phyloP scores from a whole-genome alignment of 1,284 basidiomycete species.

The Cutaneotrichosporon arboriforme region DNA sequence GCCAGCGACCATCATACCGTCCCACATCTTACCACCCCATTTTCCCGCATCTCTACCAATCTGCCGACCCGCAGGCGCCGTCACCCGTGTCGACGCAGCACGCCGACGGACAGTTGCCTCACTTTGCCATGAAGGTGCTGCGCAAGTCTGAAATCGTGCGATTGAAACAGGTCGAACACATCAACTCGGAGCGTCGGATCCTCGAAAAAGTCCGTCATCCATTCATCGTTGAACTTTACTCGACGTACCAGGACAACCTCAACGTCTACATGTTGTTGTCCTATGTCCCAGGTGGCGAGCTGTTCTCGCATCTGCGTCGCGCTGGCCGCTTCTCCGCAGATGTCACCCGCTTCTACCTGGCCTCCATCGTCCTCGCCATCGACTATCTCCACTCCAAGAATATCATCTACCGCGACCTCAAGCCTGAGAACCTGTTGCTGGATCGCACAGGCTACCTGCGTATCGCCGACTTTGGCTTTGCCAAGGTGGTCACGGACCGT shows the following conservation, averaged over 20 bases:
- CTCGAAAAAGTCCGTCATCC: constrained; percentile 54
- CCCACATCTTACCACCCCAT: constrained; percentile 47
- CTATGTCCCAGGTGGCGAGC: constrained; percentile 53
- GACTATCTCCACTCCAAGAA: constrained; percentile 50
- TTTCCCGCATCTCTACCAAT: constrained; percentile 45
- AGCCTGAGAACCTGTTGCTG: constrained; percentile 53
- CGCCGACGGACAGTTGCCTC: constrained; percentile 44
- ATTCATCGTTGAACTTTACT: constrained; percentile 55
- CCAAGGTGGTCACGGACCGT: constrained; percentile 50
- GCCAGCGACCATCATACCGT: constrained; percentile 45
- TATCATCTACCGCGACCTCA: constrained; percentile 53
- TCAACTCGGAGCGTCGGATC: constrained; percentile 54
- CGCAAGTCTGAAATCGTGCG: constrained; percentile 53
- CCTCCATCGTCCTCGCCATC: constrained; percentile 52
- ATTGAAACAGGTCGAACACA: constrained; percentile 56
- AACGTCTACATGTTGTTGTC: constrained; percentile 56
- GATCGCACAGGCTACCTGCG: constrained; percentile 48
- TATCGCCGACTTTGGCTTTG: constrained; percentile 54
- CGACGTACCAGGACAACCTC: constrained; percentile 51
- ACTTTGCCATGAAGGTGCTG: constrained; percentile 55
- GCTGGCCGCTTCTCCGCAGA: constrained; percentile 52
- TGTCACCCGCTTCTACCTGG: constrained; percentile 54
- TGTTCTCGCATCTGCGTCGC: constrained; percentile 52
- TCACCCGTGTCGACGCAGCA: constrained; percentile 39
- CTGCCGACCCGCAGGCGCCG: constrained; percentile 36